A percentile compares a stretch with the other conserved stretches of the same genome.
Evolutionary conservation across 2,329 filamentous ascomycete species (phyloP).

Genomic region (Colletotrichum paranaense): DNA sequence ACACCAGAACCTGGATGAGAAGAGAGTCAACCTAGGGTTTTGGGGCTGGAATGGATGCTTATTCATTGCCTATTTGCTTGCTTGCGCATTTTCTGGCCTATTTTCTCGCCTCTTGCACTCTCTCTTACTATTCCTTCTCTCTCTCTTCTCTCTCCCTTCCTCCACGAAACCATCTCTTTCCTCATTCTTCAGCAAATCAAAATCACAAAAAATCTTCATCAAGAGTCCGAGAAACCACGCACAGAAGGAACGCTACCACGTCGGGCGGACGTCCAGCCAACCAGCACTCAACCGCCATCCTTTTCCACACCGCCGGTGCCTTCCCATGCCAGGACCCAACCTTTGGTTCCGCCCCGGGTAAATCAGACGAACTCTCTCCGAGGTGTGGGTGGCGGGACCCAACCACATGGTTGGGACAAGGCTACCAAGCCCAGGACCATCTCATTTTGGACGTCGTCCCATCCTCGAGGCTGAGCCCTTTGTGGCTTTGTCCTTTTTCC

Average conservation of each 20-base stretch:
- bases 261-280: neutral
- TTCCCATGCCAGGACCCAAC: slow-evolving; percentile 6
- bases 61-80: slow-evolving; percentile 7
- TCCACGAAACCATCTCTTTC: neutral
- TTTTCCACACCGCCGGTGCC: neutral
- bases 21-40: neutral
- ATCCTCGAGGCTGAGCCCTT: slow-evolving; percentile 12
- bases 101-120: neutral
- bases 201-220: neutral
- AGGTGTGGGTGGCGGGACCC: slow-evolving; percentile 11
- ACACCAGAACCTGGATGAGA: neutral
- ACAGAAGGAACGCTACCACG: neutral
- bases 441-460: slow-evolving; percentile 14
- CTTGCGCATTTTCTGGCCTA: slow-evolving; percentile 12
- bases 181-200: neutral
- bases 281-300: neutral
- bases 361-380: slow-evolving; percentile 16
- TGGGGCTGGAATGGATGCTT: slow-evolving; percentile 3
- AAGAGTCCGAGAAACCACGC: neutral
- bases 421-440: neutral
- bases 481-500: no score
- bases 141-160: neutral
- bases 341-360: slow-evolving; percentile 6
- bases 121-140: neutral
- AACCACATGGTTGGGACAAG: slow-evolving; percentile 3